phyloP scores from a whole-genome alignment of 179 eudicot genomes.

The Beta corolliflora region DNA sequence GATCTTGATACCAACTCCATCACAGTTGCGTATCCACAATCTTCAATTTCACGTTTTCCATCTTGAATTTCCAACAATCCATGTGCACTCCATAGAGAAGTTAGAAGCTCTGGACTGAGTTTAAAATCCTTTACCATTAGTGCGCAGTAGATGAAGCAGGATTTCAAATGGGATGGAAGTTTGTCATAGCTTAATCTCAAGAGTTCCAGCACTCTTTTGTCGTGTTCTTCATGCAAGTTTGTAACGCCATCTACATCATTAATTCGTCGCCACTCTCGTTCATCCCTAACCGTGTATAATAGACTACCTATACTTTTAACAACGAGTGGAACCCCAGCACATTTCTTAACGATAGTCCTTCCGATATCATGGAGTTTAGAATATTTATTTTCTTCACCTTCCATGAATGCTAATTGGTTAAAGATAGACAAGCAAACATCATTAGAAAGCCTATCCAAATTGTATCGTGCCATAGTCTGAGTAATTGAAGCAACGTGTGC shows the following conservation, averaged over 20 bases:
- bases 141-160: constrained; percentile 28
- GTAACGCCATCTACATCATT: constrained; percentile 8
- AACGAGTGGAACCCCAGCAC: no score
- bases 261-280: constrained; percentile 23
- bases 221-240: neutral
- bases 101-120: neutral
- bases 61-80: neutral
- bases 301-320: constrained; percentile 20
- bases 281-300: constrained; percentile 24
- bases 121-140: neutral
- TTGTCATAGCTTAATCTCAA: neutral
- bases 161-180: no score
- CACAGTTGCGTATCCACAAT: no score
- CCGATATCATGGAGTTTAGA: no score
- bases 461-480: no score
- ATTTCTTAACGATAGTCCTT: no score
- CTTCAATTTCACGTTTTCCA: no score
- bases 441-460: no score
- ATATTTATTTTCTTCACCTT: no score
- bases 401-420: no score
- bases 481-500: no score
- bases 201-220: neutral
- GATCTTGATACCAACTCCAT: no score
- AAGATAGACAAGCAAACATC: neutral
- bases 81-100: constrained; percentile 26